Base-by-base conservation (phyloP, 306 rosid genomes). In the Cicer judaicum region DNA sequence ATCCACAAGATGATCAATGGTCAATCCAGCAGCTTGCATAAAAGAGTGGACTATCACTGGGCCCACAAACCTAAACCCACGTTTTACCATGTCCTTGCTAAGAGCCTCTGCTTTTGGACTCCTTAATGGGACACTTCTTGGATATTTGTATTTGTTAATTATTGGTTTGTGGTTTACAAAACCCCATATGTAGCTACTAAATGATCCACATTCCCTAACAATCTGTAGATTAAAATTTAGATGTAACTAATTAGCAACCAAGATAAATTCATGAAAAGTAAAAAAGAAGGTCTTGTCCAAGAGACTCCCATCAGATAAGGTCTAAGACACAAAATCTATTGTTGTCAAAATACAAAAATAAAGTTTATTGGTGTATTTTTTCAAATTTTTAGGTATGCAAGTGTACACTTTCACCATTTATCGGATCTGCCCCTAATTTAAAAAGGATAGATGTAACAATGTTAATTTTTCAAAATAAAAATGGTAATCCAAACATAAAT, bases 21-120 rank as follows among this genome's bases (percentile, higher is more conserved):
- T 89, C 74, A 92, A 83, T 10, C 99, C 99, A 2, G 99, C 96
- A 42, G 98, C 99, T 80, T 95, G 99, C 98, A 94, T 92, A 70
- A 94, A 94, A 8, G 99, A 94, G 74, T 90, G 86, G 41, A 94
- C 96, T 12, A 94, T 95, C 21, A 95, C 98, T 0, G 98, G 99
- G 10, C 99, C 99, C 18, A 89, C 98, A 19, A 92, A 84, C 29
- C 97, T 77, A 54, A 95, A 87, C 19, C 96, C 98, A 1, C 91
- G 89, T 69, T 86, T 92, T 11, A 90, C 75, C 84, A 95, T 53
- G 78, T 95, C 99, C 76, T 88, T 92, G 92, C 99, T 92, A n/a
- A 92, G 83, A 19, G 84, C 80, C 49, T 95, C 99, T 9, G 99
- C 98, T 76, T 95, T 95, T 41, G 99, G 99, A 15, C 75, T 82